Evolutionary conservation across 2,329 filamentous ascomycete species (phyloP).

Genomic region (Emydomyces testavorans): DNA sequence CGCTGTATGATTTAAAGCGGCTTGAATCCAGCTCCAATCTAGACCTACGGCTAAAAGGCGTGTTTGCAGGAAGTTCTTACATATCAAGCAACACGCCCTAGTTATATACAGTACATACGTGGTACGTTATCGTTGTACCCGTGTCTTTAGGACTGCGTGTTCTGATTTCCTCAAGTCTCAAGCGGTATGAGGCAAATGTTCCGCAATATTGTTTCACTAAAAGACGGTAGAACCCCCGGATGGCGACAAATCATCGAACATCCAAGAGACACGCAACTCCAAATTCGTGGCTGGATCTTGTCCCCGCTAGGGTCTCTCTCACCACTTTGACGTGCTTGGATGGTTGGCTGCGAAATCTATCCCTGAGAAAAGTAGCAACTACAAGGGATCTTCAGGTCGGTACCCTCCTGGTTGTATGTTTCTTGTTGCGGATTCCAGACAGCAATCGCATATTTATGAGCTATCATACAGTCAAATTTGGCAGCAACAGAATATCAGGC

Average conservation of each 20-base stretch:
- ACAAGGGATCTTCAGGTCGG: slow-evolving; percentile 2
- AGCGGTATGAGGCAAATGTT: not conserved
- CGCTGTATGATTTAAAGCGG: too few species aligned
- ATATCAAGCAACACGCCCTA: too few species aligned
- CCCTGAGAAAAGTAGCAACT: slow-evolving; percentile 5
- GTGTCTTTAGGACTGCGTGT: too few species aligned
- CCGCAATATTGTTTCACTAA: slow-evolving; percentile 8
- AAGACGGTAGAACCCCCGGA: slow-evolving; percentile 7
- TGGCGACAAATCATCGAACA: slow-evolving; percentile 17
- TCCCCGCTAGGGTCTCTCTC: slow-evolving; percentile 10
- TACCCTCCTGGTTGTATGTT: not conserved
- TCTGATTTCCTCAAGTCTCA: not conserved
- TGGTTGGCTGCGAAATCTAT: slow-evolving; percentile 6
- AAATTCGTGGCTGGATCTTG: slow-evolving; percentile 19
- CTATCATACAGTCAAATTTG: not conserved
- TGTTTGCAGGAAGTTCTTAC: too few species aligned
- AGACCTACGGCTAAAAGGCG: too few species aligned
- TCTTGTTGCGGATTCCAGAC: not conserved
- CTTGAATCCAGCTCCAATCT: too few species aligned
- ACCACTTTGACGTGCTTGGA: slow-evolving; percentile 4
- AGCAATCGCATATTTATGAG: slow-evolving; percentile 1
- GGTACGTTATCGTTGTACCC: too few species aligned
- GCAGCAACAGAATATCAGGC: not conserved
- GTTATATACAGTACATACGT: too few species aligned
- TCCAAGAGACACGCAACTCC: slow-evolving; percentile 12